Conservation (phyloP, 2,329 filamentous ascomycete species). For the Scedosporium minutisporum region DNA sequence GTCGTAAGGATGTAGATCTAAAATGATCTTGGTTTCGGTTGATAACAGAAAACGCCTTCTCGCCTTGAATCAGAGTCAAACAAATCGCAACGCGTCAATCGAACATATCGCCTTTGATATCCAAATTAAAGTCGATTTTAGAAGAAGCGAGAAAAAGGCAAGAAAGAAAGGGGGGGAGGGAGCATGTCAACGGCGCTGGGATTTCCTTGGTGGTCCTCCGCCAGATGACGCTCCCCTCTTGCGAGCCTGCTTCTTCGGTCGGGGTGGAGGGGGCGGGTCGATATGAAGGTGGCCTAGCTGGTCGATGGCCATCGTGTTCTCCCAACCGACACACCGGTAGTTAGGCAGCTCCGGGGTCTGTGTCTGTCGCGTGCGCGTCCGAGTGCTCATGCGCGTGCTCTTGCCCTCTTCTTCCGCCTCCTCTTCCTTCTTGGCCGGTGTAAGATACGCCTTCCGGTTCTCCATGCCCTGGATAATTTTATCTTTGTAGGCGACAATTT, state of each 20-base stretch:
- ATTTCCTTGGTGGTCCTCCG: conserved; percentile 15
- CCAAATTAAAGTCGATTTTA: too few relatives aligned
- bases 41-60: too few relatives aligned
- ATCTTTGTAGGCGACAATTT: conserved; percentile 66
- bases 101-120: too few relatives aligned
- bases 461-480: conserved; percentile 73
- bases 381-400: conserved; percentile 34
- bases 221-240: conserved; percentile 34
- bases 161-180: not conserved
- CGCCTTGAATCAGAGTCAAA: too few relatives aligned
- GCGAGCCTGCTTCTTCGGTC: conserved; percentile 39
- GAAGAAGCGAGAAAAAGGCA: not conserved
- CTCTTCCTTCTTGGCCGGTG: conserved; percentile 28
- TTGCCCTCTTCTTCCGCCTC: conserved; percentile 27
- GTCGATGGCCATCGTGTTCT: conserved; percentile 47
- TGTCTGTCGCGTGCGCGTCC: conserved; percentile 33
- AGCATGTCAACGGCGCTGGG: conserved; percentile 10
- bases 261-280: conserved; percentile 41
- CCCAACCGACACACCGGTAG: conserved; percentile 44
- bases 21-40: not conserved
- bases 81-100: too few relatives aligned
- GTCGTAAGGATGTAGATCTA: not conserved
- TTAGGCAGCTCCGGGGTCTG: conserved; percentile 24
- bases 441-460: conserved; percentile 64
- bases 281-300: conserved; percentile 49